Conservation (phyloP, 352 stramenopile genomes). For the Globisporangium paddicum region DNA sequence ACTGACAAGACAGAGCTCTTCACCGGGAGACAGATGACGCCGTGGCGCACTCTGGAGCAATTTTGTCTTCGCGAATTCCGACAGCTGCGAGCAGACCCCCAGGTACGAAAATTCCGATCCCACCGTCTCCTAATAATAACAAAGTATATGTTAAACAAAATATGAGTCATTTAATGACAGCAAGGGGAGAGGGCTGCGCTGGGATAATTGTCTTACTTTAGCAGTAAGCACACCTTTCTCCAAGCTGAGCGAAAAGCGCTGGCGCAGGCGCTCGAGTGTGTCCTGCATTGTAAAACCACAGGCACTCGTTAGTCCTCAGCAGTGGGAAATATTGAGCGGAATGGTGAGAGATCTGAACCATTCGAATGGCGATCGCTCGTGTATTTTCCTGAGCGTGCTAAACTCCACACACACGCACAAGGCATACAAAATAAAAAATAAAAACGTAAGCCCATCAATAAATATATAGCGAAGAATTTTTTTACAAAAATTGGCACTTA, state of each 20-base stretch:
- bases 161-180: neutral
- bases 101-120: slow-evolving; percentile 34
- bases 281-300: neutral
- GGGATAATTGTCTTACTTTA: neutral
- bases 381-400: slow-evolving; percentile 38
- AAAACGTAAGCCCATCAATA: neutral
- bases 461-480: neutral
- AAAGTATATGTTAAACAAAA: neutral
- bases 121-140: slow-evolving; percentile 20
- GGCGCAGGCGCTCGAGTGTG: slow-evolving; percentile 10
- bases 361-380: slow-evolving; percentile 21
- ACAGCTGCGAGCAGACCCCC: slow-evolving; percentile 35
- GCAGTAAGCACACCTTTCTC: slow-evolving; percentile 18
- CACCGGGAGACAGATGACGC: slow-evolving; percentile 11
- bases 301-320: neutral
- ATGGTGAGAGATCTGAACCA: slow-evolving; percentile 6
- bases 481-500: too few species aligned
- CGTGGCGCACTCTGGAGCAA: slow-evolving; percentile 26
- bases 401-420: neutral
- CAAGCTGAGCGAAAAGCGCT: slow-evolving; percentile 25
- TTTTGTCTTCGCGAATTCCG: slow-evolving; percentile 20
- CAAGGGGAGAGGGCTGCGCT: neutral
- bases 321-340: neutral
- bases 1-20: slow-evolving; percentile 15
- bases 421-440: neutral